phyloP scores from a whole-genome alignment of 1,284 basidiomycete species.

The Ganoderma multipileum region DNA sequence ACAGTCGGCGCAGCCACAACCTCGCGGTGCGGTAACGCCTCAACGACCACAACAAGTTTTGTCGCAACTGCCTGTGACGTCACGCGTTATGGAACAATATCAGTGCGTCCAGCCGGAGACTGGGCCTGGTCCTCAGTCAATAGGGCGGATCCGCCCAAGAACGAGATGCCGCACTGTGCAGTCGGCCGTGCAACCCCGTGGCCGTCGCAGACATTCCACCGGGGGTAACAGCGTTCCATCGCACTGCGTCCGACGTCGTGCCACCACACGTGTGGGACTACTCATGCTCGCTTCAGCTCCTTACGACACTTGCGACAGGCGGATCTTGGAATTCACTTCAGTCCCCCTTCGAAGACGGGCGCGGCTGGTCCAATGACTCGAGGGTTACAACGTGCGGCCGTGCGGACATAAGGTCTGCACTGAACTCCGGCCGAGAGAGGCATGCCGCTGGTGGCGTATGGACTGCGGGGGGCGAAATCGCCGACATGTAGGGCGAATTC shows the following conservation, averaged over 20 bases:
- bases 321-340: constrained; percentile 2
- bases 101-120: neutral
- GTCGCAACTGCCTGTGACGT: constrained; percentile 18
- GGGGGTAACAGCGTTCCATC: neutral
- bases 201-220: constrained; percentile 14
- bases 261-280: constrained; percentile 5
- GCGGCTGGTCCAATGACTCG: neutral
- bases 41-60: constrained; percentile 7
- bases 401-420: neutral
- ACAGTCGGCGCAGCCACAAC: neutral
- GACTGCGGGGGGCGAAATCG: neutral
- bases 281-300: neutral
- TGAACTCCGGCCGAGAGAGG: neutral
- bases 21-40: constrained; percentile 19
- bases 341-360: neutral
- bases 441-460: neutral
- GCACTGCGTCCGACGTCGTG: neutral
- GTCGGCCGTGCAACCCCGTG: neutral
- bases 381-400: neutral
- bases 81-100: constrained; percentile 2
- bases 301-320: constrained; percentile 1
- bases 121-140: neutral
- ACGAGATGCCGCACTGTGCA: neutral
- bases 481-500: neutral
- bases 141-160: constrained; percentile 1